These are phyloP conservation scores for Scytalidium lignicola DNA, from an alignment of 2,329 filamentous ascomycete species.

Conservation along the genomic window DNA sequence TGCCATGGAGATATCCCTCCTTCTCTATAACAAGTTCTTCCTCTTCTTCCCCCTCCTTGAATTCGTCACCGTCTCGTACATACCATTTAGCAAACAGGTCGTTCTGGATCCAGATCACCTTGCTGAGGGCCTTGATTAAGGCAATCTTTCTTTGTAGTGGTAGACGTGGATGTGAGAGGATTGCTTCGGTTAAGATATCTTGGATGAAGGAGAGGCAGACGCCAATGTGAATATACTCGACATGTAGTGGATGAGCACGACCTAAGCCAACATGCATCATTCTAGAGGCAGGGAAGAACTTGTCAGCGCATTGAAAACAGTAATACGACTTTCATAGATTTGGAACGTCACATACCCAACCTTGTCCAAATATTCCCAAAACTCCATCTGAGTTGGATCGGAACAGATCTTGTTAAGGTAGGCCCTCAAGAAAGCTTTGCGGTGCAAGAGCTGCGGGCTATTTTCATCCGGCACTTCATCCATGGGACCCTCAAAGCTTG, in stretches of 20 bases:
- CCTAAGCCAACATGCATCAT: slow-evolving; percentile 70
- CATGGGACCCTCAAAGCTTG: slow-evolving; percentile 61
- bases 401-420: slow-evolving; percentile 70
- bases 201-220: slow-evolving; percentile 69
- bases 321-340: no score
- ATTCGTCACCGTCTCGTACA: slow-evolving; percentile 23
- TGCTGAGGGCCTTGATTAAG: slow-evolving; percentile 69
- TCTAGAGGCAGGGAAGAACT: no score
- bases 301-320: no score
- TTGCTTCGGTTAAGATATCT: slow-evolving; percentile 71
- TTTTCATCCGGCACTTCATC: slow-evolving; percentile 38
- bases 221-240: slow-evolving; percentile 78
- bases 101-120: slow-evolving; percentile 86
- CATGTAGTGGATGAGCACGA: slow-evolving; percentile 49
- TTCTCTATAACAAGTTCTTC: slow-evolving; percentile 48
- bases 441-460: slow-evolving; percentile 46
- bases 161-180: slow-evolving; percentile 57
- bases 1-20: slow-evolving; percentile 61
- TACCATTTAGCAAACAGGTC: slow-evolving; percentile 83
- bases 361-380: slow-evolving; percentile 20
- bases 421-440: slow-evolving; percentile 72
- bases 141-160: slow-evolving; percentile 64
- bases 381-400: slow-evolving; percentile 19
- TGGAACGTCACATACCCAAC: slow-evolving; percentile 9
- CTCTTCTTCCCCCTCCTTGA: slow-evolving; percentile 31